Evolutionary conservation across 2,329 filamentous ascomycete species (phyloP).

Genomic region (Raffaelea ambrosiae): DNA sequence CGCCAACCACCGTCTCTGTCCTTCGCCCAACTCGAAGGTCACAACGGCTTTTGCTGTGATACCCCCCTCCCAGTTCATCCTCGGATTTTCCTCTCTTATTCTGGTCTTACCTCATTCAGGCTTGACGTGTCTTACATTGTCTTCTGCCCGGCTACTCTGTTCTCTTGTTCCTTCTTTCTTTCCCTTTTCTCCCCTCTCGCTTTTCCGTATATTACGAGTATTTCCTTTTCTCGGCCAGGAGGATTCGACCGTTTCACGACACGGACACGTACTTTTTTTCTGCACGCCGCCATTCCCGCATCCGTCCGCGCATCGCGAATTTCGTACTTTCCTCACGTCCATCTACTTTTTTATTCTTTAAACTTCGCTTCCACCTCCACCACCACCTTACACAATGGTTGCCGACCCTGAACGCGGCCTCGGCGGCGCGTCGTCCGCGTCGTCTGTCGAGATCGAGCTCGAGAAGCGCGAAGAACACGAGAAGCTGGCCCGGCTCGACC

Average conservation of each 20-base stretch:
- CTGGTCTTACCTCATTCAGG: too few species aligned
- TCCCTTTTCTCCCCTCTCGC: background rate
- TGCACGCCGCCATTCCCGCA: too few species aligned
- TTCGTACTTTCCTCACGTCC: too few species aligned
- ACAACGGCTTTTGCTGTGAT: background rate
- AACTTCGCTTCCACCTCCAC: too few species aligned
- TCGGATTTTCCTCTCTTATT: background rate
- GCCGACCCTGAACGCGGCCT: slow-evolving; percentile 15
- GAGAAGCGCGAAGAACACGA: slow-evolving; percentile 22
- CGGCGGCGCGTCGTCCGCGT: slow-evolving; percentile 24
- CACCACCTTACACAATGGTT: background rate
- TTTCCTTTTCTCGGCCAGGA: background rate
- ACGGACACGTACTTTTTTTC: background rate
- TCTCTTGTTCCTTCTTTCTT: background rate
- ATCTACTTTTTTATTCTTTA: too few species aligned
- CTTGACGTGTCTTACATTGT: too few species aligned
- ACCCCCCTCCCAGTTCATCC: too few species aligned
- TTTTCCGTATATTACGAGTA: too few species aligned
- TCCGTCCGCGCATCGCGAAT: background rate
- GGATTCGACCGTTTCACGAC: background rate
- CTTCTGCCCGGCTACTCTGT: background rate
- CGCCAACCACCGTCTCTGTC: background rate
- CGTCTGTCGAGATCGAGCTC: slow-evolving; percentile 23
- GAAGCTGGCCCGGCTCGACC: slow-evolving; percentile 20
- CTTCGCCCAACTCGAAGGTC: slow-evolving; percentile 13